Evolutionary conservation across 352 stramenopile genomes (phyloP), one percentile per base, ranked within the genome.

Genomic region (Pythium dissotocum): DNA sequence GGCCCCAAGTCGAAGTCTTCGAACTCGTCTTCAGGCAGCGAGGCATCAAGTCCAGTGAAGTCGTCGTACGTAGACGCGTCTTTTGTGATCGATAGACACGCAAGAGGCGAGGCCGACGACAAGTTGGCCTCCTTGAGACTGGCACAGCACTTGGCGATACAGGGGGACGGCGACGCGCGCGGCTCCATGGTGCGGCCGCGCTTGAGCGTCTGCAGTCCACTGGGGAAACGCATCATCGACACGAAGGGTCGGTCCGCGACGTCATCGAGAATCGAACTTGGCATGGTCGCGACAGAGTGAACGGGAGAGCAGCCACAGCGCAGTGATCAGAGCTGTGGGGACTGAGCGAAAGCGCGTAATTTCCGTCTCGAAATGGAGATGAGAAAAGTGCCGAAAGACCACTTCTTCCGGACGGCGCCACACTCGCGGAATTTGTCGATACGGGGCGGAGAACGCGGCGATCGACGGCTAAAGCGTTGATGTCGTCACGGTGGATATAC

Each of bases 1-100:
- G 61, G 61, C 6, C 61, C 61, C 10, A 67, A 21, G 28, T 67
- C 61, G 52, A 67, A 67, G 36, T 67, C 61, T 18, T 61, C 61
- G 44, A 61, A 60, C 30, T 67, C 61, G 28, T 67, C 51, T 52
- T 65, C 46, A 21, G 59, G 59, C 42, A 40, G 24, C 2, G 21
- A 5, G 1, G 14, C 26, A 14, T 58, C 59, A 46, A 55, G 46
- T 7, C 10, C 21, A 52, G 2, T 24, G 13, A 21, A 54, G n/a
- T 36, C 24, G 13, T 63, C 57, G 46, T 44, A 33, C 18, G 30
- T 28, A 52, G 56, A 7, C 32, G 32, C 42, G 10, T 48, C 42
- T 28, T 44, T 44, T 2, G 9, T 53, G 36, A 21, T 40, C 7
- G 56, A 24, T 3, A 16, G 18, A 42, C 21, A 62, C 7, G 32